These are phyloP conservation scores for Picea mariana DNA, from an alignment of 83 land plant genomes.

Conservation along the genomic window DNA sequence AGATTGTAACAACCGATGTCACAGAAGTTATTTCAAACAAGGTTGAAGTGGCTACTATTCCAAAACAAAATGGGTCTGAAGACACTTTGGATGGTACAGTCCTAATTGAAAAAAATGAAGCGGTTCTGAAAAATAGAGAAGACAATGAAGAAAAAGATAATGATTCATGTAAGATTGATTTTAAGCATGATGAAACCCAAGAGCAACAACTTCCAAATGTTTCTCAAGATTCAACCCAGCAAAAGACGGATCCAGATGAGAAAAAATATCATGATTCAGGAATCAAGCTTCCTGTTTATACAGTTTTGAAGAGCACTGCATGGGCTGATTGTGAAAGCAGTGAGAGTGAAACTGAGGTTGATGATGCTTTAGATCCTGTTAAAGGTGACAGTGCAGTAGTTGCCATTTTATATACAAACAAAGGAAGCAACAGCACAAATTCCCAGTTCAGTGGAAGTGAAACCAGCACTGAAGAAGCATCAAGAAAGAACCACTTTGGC, in stretches of 20 bases:
- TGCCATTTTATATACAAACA: not conserved
- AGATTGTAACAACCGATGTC: not conserved
- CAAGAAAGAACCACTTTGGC: not conserved
- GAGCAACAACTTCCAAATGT: not conserved
- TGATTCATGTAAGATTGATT: not conserved
- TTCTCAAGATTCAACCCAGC: not conserved
- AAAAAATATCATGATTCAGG: not conserved
- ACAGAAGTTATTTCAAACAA: not conserved
- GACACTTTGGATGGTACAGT: not conserved
- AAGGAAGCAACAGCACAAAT: not conserved
- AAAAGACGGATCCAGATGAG: not conserved
- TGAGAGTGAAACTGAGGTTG: conserved; percentile 13
- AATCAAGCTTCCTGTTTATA: not conserved
- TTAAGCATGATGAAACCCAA: conserved; percentile 1
- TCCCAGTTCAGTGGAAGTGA: not conserved
- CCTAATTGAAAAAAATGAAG: conserved; percentile 1
- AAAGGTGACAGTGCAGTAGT: conserved; percentile 15
- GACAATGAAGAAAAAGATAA: not conserved
- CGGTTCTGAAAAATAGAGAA: not conserved
- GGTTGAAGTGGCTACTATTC: not conserved
- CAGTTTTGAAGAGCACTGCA: not conserved
- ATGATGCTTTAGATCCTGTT: conserved; percentile 11
- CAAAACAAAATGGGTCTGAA: not conserved
- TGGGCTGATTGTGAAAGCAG: not conserved
- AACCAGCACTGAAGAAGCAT: not conserved